Evolutionary conservation across 352 stramenopile species (phyloP).

Genomic region (Stramenopiles sp.): DNA sequence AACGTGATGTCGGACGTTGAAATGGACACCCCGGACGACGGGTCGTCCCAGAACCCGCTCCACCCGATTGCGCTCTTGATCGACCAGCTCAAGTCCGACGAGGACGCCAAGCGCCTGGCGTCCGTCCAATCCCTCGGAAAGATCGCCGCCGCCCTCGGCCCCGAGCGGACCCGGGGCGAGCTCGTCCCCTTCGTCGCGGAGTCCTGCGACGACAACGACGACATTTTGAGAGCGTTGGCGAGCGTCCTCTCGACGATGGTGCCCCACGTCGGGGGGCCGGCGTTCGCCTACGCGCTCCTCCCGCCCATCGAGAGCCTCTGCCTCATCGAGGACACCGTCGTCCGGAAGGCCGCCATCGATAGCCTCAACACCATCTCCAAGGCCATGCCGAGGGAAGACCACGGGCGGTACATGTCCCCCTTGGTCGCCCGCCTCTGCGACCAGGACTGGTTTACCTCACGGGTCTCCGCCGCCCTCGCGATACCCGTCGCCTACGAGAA

Average conservation of each 20-base stretch:
- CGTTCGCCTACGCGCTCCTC: conserved; percentile 64
- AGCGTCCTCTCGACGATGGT: conserved; percentile 67
- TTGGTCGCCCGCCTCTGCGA: conserved; percentile 75
- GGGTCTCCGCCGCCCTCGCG: conserved; percentile 50
- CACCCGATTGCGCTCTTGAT: conserved; percentile 65
- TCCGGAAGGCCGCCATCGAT: conserved; percentile 64
- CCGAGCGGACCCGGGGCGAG: conserved; percentile 63
- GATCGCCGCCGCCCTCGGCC: conserved; percentile 64
- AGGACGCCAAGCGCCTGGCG: conserved; percentile 72
- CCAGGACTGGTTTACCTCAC: conserved; percentile 82
- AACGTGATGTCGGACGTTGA: no score
- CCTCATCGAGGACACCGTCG: conserved; percentile 74
- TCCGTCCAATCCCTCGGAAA: conserved; percentile 71
- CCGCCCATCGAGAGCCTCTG: conserved; percentile 77
- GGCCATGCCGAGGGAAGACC: conserved; percentile 15
- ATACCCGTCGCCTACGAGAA: conserved; percentile 47
- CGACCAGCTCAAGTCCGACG: conserved; percentile 66
- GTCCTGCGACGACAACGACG: conserved; percentile 89
- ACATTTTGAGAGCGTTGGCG: conserved; percentile 70
- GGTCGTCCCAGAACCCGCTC: no score
- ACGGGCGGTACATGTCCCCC: conserved; percentile 18
- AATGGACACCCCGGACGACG: no score
- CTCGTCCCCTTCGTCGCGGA: conserved; percentile 93
- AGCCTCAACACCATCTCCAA: conserved; percentile 65
- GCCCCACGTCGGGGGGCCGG: conserved; percentile 63